These are phyloP conservation scores for Saccharum officinarum DNA, from an alignment of 176 grass and related monocot species.

Conservation along the genomic window DNA sequence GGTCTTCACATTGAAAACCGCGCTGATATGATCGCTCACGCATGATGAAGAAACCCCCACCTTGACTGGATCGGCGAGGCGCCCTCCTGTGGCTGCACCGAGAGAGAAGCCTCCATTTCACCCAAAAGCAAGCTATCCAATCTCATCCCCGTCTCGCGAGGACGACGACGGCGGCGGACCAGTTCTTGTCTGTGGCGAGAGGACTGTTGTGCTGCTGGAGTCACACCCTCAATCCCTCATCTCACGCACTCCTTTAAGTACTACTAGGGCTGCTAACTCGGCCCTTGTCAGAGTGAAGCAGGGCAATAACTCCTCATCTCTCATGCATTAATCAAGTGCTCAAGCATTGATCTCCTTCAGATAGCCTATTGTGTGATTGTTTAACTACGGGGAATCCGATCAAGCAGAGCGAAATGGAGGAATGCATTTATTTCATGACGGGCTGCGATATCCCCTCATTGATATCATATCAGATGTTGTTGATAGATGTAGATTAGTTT, in stretches of 20 bases:
- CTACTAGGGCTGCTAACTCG: background rate
- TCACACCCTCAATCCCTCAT: background rate
- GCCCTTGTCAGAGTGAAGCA: background rate
- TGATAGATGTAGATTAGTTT: background rate
- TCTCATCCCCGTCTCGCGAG: background rate
- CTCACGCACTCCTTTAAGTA: background rate
- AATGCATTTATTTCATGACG: constrained; percentile 7
- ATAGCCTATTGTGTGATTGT: background rate
- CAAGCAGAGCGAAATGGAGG: background rate
- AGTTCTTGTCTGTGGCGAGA: background rate
- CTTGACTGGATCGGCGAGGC: constrained; percentile 11
- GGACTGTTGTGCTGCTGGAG: background rate
- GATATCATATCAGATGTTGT: background rate
- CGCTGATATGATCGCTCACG: background rate
- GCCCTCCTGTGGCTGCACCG: background rate
- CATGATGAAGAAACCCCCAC: background rate
- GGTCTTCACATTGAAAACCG: background rate
- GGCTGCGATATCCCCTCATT: background rate
- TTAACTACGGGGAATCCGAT: background rate
- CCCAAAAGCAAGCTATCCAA: background rate
- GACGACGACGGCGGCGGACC: background rate
- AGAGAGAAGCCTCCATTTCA: background rate
- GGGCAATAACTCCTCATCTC: background rate
- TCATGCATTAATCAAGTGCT: background rate
- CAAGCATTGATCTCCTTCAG: background rate